These are phyloP conservation scores for Phytomonas sp. DNA, from an alignment of 208 protist species.

Conservation along the genomic window DNA sequence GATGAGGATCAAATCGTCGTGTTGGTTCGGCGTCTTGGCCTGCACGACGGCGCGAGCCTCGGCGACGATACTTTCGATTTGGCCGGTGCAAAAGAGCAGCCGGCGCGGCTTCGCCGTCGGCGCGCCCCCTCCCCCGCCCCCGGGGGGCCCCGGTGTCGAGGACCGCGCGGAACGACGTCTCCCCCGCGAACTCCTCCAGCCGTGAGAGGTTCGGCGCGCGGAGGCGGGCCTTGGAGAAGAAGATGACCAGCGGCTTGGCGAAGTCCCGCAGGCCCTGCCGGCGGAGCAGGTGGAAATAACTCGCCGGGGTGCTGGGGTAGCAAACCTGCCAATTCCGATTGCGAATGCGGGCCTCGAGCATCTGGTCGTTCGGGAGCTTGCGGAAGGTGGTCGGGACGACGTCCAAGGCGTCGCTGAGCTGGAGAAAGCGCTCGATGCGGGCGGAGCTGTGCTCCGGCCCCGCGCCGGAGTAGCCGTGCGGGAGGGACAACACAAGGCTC, in stretches of 20 bases:
- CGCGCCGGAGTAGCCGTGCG: conserved; percentile 97
- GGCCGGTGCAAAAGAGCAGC: conserved; percentile 96
- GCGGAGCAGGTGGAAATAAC: conserved; percentile 98
- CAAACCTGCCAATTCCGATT: conserved; percentile 91
- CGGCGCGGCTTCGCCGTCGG: conserved; percentile 42
- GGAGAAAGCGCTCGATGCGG: conserved; percentile 97
- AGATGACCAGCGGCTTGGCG: conserved; percentile 96
- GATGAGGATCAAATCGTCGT: conserved; percentile 88
- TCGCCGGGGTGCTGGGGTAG: conserved; percentile 96
- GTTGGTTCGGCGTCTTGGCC: conserved; percentile 28
- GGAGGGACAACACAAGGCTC: conserved; percentile 94
- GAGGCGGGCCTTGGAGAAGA: conserved; percentile 90
- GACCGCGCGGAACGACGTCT: conserved; percentile 66
- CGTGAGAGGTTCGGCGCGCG: conserved; percentile 86
- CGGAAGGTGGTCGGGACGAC: conserved; percentile 63
- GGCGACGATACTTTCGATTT: conserved; percentile 97
- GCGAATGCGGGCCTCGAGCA: conserved; percentile 70
- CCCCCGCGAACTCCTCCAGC: conserved; percentile 64
- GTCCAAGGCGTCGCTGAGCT: conserved; percentile 91
- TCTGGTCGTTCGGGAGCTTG: conserved; percentile 39
- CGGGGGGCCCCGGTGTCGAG: conserved; percentile 25
- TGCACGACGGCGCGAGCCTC: conserved; percentile 52
- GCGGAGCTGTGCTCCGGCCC: conserved; percentile 97
- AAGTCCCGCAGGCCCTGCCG: conserved; percentile 95
- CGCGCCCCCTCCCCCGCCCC: conserved; percentile 14